Evolutionary conservation across 495 filamentous ascomycete genomes (phyloP).

Genomic region (Peziza echinospora): DNA sequence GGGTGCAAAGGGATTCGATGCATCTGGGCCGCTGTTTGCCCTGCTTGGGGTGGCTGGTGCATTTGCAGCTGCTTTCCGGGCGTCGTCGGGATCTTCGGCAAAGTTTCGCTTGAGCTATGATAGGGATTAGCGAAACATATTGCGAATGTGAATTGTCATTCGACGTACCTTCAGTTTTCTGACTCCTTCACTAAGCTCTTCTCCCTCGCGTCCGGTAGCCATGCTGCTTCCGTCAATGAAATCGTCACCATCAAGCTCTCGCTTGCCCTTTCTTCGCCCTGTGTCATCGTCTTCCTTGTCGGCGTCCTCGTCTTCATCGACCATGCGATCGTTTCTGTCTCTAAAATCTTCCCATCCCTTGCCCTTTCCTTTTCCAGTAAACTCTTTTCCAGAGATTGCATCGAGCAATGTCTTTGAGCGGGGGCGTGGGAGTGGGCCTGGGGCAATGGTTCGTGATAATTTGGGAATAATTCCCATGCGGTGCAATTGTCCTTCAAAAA

Average conservation of each 20-base stretch:
- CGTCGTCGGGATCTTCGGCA: neutral
- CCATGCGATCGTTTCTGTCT: slow-evolving; percentile 25
- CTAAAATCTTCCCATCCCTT: slow-evolving; percentile 46
- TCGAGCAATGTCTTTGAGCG: slow-evolving; percentile 34
- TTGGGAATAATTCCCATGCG: slow-evolving; percentile 18
- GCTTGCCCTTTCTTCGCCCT: slow-evolving; percentile 9
- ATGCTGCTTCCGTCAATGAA: slow-evolving; percentile 31
- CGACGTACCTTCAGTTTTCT: slow-evolving; percentile 68
- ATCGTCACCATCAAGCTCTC: slow-evolving; percentile 37
- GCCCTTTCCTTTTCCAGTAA: slow-evolving; percentile 49
- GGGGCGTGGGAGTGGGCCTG: slow-evolving; percentile 35
- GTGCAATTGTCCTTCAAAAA: slow-evolving; percentile 10
- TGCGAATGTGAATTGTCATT: neutral
- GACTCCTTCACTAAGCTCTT: slow-evolving; percentile 76
- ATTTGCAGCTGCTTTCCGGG: neutral
- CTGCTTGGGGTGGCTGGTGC: neutral
- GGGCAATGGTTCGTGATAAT: neutral
- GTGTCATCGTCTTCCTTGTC: slow-evolving; percentile 40
- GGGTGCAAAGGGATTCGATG: neutral
- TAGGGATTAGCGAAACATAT: neutral
- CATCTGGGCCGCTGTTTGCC: neutral
- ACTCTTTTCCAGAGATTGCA: slow-evolving; percentile 22
- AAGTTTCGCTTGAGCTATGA: neutral
- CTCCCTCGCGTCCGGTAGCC: slow-evolving; percentile 33
- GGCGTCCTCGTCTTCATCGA: slow-evolving; percentile 51